Base-by-base conservation (phyloP, 2,329 filamentous ascomycete genomes). In the Fusarium sp. region DNA sequence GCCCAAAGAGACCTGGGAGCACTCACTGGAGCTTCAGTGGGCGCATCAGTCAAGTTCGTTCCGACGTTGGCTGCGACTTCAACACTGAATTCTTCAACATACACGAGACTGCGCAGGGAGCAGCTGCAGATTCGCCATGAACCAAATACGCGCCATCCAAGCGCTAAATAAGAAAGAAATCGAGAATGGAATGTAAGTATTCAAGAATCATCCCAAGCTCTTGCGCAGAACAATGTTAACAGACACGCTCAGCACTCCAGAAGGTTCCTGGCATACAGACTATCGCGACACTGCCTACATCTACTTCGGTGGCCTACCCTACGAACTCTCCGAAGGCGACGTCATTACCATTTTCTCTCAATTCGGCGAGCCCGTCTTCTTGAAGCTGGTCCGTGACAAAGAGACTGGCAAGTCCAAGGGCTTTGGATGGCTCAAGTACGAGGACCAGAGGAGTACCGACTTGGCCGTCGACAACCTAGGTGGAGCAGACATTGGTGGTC, bases 221-320 rank as follows among this genome's bases (percentile, higher is more conserved):
- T 35, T 24, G 7, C n/a, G 39, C 38, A 54, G 29, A 45, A 26
- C 32, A 39, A 19, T 32, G 31, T 52, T 45, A 34, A 63, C 38
- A 45, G 74, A 65, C 76, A 44, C 24, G 39, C 36, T 47, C 36
- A 93, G 92, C 68, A 84, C 89, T 3, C 89, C 93, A 38, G 88
- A 93, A 78, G 94, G 90, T 64, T 97, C 94, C 54, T 98, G 94
- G 94, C 94, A 98, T 76, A 89, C 90, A 75, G 96, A 99, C 81
- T 99, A 98, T 79, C 91, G 92, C 79, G 95, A 96, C 80, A 98
- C 95, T 2, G 96, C 95, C 58, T 99, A 94, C 77, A 82, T 99
- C 74, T 97, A 97, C 82, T 93, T 99, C 69, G 96, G 96, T 73
- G 94, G 94, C 26, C 85, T 99, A 11, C 92, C 93, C 4, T 96